phyloP scores from a whole-genome alignment of 805 yeast genomes.

The Candida montana region DNA sequence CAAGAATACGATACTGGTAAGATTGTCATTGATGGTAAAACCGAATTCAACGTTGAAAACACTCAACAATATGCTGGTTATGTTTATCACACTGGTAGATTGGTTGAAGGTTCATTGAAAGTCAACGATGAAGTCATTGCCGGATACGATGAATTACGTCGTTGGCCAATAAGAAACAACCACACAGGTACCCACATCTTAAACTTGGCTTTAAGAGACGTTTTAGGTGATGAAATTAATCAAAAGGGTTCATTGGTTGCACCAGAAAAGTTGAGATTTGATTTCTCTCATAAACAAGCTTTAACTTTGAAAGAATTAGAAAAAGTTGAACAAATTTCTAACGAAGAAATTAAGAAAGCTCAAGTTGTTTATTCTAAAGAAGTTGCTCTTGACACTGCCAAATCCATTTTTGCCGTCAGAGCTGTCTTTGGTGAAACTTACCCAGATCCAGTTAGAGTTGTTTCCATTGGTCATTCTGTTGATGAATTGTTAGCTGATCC shows the following conservation, averaged over 20 bases:
- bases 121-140: conserved; percentile 74
- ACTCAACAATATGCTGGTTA: conserved; percentile 93
- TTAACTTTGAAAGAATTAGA: conserved; percentile 65
- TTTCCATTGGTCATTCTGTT: conserved; percentile 88
- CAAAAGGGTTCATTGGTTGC: conserved; percentile 97
- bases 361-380: conserved; percentile 76
- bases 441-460: conserved; percentile 98
- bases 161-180: conserved; percentile 95
- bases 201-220: conserved; percentile 81
- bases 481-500: conserved; percentile 75
- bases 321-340: conserved; percentile 70
- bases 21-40: conserved; percentile 77
- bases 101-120: conserved; percentile 69
- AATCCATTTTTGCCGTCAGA: conserved; percentile 75
- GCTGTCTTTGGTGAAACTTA: conserved; percentile 99
- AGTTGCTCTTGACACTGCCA: conserved; percentile 69
- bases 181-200: conserved; percentile 98
- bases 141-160: conserved; percentile 85
- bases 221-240: conserved; percentile 81
- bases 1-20: conserved; percentile 96
- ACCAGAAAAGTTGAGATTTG: conserved; percentile 92
- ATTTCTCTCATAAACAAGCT: conserved; percentile 90
- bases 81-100: conserved; percentile 87
- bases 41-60: conserved; percentile 86
- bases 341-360: conserved; percentile 66